A percentile compares a stretch with the other conserved stretches of the same genome.
Evolutionary conservation across 2,329 filamentous ascomycete genomes (phyloP).

Genomic region (Juglanconis oblonga): DNA sequence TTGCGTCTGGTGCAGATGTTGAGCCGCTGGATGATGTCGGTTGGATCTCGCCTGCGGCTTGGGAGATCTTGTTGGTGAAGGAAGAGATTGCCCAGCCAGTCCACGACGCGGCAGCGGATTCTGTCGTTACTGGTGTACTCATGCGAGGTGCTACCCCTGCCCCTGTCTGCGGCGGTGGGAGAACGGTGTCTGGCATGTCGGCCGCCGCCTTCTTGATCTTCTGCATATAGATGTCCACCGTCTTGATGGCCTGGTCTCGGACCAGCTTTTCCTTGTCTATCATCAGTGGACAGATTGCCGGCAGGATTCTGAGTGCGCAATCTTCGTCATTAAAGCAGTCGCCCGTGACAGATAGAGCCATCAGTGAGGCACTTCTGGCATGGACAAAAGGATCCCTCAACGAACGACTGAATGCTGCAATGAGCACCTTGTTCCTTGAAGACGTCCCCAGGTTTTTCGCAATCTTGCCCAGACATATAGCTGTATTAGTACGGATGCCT

Average conservation of each 20-base stretch:
- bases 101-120: slow-evolving; percentile 68
- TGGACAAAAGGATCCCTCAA: slow-evolving; percentile 93
- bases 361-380: slow-evolving; percentile 81
- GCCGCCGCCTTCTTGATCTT: slow-evolving; percentile 76
- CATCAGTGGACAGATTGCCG: slow-evolving; percentile 76
- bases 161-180: slow-evolving; percentile 60
- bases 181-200: slow-evolving; percentile 74
- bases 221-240: slow-evolving; percentile 80
- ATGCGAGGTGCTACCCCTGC: slow-evolving; percentile 63
- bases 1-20: slow-evolving; percentile 33
- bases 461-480: slow-evolving; percentile 95
- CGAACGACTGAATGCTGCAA: slow-evolving; percentile 86
- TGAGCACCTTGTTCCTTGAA: slow-evolving; percentile 83
- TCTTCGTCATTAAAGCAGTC: slow-evolving; percentile 91
- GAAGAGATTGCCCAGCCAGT: slow-evolving; percentile 98
- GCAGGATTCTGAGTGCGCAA: slow-evolving; percentile 78
- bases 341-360: slow-evolving; percentile 80
- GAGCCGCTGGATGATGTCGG: slow-evolving; percentile 44
- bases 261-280: slow-evolving; percentile 96
- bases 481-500: slow-evolving; percentile 95
- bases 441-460: slow-evolving; percentile 79
- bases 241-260: slow-evolving; percentile 87
- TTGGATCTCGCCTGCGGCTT: slow-evolving; percentile 84
- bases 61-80: slow-evolving; percentile 89
- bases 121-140: slow-evolving; percentile 66